Base-by-base conservation (phyloP, 139 green algal genomes). In the Closterium sp. region DNA sequence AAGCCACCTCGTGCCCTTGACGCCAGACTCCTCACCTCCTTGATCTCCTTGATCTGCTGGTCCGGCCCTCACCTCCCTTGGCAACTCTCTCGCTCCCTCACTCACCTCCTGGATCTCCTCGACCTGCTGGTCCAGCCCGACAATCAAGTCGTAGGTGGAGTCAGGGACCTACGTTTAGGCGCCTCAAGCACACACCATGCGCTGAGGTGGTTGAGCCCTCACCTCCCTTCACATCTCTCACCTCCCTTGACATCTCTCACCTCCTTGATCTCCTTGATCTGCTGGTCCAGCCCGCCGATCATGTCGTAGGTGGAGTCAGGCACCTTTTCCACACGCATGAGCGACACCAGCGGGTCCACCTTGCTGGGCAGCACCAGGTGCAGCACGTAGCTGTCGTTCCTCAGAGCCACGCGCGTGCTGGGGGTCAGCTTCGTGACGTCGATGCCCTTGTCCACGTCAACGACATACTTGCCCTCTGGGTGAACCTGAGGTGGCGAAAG, bases 241-340 rank as follows among this genome's bases (percentile, higher is more conserved):
- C 2, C 30, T 34, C 12, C 81, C n/a, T 0, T n/a, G n/a, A n/a
- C n/a, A n/a, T n/a, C 16, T 0, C 81, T 32, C 81, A 95, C 97
- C 96, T 99, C 98, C 94, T 99, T 99, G 95, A 99, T 99, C 94
- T 99, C 98, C 95, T 99, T 99, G 90, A 99, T 99, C 95, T 99
- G 98, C 96, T 99, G 97, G 93, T 99, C 98, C 55, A 98, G 95
- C 0, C 98, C 98, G 25, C 98, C 98, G 90, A 99, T 98, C 98
- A 99, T 99, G 95, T 99, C 98, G 95, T 99, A 99, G 6, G 98
- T 99, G 4, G 97, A 99, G 95, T 99, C 98, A 1, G 98, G 98
- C 87, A 99, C 98, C 96, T 99, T 99, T 95, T 99, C 98, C n/a
- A 99, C 98, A 96, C 99, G 99, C 97, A 99, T 99, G 31, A 99